Evolutionary conservation across 2,329 filamentous ascomycete species (phyloP).

Genomic region (Berkeleyomyces basicola): DNA sequence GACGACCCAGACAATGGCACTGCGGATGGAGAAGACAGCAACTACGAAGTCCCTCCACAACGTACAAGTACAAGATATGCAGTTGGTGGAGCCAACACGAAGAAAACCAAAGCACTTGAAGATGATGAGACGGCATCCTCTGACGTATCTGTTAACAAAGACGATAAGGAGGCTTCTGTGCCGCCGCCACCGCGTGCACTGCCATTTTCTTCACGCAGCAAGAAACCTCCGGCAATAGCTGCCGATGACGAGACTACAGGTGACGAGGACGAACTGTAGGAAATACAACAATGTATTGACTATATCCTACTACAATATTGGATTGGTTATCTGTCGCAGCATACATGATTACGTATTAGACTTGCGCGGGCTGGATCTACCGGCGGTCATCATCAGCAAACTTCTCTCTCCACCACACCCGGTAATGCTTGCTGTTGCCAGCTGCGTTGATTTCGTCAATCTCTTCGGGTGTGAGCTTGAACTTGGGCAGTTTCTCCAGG

Average conservation of each 20-base stretch:
- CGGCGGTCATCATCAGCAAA: slow-evolving; percentile 36
- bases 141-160: neutral
- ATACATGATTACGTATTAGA: too few relatives aligned
- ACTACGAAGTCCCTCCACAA: neutral
- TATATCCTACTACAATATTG: neutral
- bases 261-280: slow-evolving; percentile 4
- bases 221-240: slow-evolving; percentile 28
- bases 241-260: neutral
- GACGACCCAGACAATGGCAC: slow-evolving; percentile 25
- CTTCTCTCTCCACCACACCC: slow-evolving; percentile 39
- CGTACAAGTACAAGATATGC: slow-evolving; percentile 14
- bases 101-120: neutral
- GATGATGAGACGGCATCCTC: neutral
- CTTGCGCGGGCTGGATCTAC: slow-evolving; percentile 16
- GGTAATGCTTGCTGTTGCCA: slow-evolving; percentile 43
- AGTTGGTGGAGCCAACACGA: neutral
- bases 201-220: slow-evolving; percentile 28
- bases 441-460: slow-evolving; percentile 36
- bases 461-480: slow-evolving; percentile 44
- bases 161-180: slow-evolving; percentile 15
- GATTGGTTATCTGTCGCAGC: too few relatives aligned
- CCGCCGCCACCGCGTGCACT: slow-evolving; percentile 26
- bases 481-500: slow-evolving; percentile 30
- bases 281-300: neutral
- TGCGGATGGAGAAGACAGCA: slow-evolving; percentile 26